Conservation (phyloP, 495 filamentous ascomycete genomes). For the Tuber calosporum region DNA sequence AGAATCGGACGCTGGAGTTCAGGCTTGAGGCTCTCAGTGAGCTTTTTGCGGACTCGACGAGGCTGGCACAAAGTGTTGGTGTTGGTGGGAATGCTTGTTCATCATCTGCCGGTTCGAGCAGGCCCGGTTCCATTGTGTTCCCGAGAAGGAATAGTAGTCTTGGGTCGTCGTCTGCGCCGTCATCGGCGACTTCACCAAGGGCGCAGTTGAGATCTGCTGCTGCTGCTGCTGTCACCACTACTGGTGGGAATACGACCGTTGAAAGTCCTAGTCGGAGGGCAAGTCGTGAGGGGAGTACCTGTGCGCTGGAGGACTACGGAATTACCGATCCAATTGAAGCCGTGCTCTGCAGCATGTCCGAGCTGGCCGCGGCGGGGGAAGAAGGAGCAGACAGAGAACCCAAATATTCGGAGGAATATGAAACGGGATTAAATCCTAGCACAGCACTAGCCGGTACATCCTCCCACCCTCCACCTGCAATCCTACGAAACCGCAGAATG, state of each 20-base stretch:
- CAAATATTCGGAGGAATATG: constrained; percentile 21
- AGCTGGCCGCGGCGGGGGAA: not conserved
- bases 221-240: not conserved
- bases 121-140: constrained; percentile 4
- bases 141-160: constrained; percentile 9
- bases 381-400: constrained; percentile 28
- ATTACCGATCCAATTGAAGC: constrained; percentile 38
- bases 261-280: not conserved
- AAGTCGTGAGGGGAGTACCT: constrained; percentile 15
- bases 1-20: constrained; percentile 43
- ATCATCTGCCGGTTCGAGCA: not conserved
- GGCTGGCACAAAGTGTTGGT: constrained; percentile 13
- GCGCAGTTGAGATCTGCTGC: not conserved
- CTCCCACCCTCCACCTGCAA: constrained; percentile 13
- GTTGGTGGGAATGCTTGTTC: constrained; percentile 12
- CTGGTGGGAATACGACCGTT: not conserved
- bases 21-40: constrained; percentile 44
- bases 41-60: constrained; percentile 45
- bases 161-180: constrained; percentile 7
- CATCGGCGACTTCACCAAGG: not conserved
- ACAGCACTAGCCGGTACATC: constrained; percentile 19
- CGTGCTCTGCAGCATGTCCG: constrained; percentile 21
- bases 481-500: constrained; percentile 41
- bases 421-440: constrained; percentile 4
- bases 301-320: constrained; percentile 25